Conservation (phyloP, 2,329 filamentous ascomycete genomes). For the Neofusicoccum umdonicola region DNA sequence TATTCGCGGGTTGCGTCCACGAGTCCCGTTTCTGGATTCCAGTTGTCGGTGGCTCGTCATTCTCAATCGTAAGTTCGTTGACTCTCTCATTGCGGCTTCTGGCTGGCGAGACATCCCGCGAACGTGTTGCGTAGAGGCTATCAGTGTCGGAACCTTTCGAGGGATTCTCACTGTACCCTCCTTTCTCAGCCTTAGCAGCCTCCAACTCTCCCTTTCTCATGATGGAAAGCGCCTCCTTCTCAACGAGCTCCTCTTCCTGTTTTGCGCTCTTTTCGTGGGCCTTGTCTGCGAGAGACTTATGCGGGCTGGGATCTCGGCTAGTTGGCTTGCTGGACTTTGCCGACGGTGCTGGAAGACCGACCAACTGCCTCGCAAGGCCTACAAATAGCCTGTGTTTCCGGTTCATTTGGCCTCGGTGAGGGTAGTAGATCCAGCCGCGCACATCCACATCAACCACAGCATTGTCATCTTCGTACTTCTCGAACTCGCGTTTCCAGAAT, state of each 20-base stretch:
- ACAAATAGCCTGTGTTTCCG: conserved; percentile 84
- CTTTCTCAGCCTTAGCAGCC: conserved; percentile 66
- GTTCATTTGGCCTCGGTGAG: conserved; percentile 79
- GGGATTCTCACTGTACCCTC: conserved; percentile 70
- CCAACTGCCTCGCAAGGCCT: conserved; percentile 80
- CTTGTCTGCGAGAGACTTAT: conserved; percentile 34
- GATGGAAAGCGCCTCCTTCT: conserved; percentile 73
- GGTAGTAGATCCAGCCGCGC: conserved; percentile 90
- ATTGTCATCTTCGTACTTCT: conserved; percentile 74
- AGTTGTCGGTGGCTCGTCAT: conserved; percentile 26
- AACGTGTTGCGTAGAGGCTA: conserved; percentile 38
- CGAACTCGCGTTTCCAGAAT: conserved; percentile 77
- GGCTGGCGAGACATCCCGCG: conserved; percentile 27
- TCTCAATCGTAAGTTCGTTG: conserved; percentile 6
- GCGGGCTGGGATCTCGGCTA: conserved; percentile 48
- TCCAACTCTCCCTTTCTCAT: conserved; percentile 69
- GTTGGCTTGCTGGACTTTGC: conserved; percentile 33
- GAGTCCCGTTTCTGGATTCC: conserved; percentile 49
- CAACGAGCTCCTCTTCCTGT: conserved; percentile 65
- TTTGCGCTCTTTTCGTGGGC: conserved; percentile 50
- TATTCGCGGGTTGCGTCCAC: conserved; percentile 55
- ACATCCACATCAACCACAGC: conserved; percentile 93
- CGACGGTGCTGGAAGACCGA: conserved; percentile 73
- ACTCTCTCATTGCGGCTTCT: conserved; percentile 19
- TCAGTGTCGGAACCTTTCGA: conserved; percentile 44